Evolutionary conservation across 805 yeast species (phyloP).

Genomic region (Metschnikowia santaceciliae): DNA sequence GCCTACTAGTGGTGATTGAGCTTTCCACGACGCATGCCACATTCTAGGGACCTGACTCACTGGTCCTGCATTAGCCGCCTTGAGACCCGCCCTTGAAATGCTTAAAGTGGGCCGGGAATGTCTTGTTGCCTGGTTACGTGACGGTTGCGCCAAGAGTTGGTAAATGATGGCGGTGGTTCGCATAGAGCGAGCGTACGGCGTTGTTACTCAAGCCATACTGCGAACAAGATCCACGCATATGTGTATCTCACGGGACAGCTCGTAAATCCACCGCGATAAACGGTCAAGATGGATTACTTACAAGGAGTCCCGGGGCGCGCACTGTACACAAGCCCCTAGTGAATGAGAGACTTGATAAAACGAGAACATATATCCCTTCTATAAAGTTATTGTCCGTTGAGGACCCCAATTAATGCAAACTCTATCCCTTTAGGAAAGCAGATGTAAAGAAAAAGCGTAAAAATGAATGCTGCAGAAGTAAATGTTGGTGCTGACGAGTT

Average conservation of each 20-base stretch:
- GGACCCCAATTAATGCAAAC: conserved; percentile 40
- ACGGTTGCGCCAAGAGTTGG: background rate
- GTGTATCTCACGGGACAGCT: background rate
- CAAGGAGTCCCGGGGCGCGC: background rate
- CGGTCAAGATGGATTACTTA: background rate
- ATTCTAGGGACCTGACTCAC: no score
- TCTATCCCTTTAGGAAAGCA: conserved; percentile 35
- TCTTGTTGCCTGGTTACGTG: no score
- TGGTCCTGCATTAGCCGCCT: no score
- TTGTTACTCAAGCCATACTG: background rate
- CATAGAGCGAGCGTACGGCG: background rate
- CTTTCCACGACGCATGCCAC: background rate
- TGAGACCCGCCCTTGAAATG: no score
- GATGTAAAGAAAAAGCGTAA: conserved; percentile 21
- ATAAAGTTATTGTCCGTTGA: conserved; percentile 42
- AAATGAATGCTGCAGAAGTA: conserved; percentile 14
- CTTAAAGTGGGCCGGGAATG: background rate
- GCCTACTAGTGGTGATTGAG: background rate
- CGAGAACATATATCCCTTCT: conserved; percentile 12
- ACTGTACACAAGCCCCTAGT: background rate
- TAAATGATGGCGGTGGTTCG: background rate
- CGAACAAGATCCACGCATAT: background rate
- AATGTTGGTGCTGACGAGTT: conserved; percentile 39
- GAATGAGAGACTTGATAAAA: background rate
- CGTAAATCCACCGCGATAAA: background rate